phyloP scores from a whole-genome alignment of 164 flowering plant species.

The Vitis labrusca region DNA sequence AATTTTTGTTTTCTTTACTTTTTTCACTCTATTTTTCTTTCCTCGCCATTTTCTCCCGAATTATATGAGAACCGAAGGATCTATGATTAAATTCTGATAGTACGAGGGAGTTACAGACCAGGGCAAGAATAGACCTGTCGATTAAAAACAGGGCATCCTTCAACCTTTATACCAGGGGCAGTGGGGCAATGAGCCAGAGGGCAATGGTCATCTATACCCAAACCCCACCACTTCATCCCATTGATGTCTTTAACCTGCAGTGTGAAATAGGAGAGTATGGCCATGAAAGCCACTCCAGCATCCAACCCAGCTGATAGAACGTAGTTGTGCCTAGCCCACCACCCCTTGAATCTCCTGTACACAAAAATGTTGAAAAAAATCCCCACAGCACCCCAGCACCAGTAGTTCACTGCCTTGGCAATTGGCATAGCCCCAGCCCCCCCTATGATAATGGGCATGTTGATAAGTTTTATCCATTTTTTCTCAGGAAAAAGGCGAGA shows the following conservation, averaged over 20 bases:
- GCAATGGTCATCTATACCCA: slow-evolving; percentile 36
- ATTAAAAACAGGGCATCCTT: slow-evolving; percentile 34
- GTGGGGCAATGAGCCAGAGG: slow-evolving; percentile 49
- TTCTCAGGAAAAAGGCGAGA: slow-evolving; percentile 38
- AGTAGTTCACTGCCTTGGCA: slow-evolving; percentile 42
- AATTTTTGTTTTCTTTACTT: no score
- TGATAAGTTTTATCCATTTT: slow-evolving; percentile 36
- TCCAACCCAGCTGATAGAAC: slow-evolving; percentile 50
- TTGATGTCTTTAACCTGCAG: slow-evolving; percentile 24
- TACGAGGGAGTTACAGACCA: no score
- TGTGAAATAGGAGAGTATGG: slow-evolving; percentile 30
- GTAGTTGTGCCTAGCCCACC: slow-evolving; percentile 59
- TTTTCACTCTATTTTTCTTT: no score
- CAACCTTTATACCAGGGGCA: slow-evolving; percentile 35
- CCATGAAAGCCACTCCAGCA: slow-evolving; percentile 60
- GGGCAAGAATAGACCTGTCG: neutral
- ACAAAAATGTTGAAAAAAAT: slow-evolving; percentile 39
- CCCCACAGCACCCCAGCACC: slow-evolving; percentile 37
- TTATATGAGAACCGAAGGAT: no score
- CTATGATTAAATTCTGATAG: no score
- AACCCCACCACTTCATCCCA: slow-evolving; percentile 48
- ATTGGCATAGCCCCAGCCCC: slow-evolving; percentile 33
- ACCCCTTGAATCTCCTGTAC: slow-evolving; percentile 29
- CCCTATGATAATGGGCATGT: slow-evolving; percentile 39
- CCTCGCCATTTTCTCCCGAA: no score